Evolutionary conservation across 1,139 yeast species (phyloP), one percentile per base, ranked within the genome.

Genomic region (Geotrichum phurueaensis): DNA sequence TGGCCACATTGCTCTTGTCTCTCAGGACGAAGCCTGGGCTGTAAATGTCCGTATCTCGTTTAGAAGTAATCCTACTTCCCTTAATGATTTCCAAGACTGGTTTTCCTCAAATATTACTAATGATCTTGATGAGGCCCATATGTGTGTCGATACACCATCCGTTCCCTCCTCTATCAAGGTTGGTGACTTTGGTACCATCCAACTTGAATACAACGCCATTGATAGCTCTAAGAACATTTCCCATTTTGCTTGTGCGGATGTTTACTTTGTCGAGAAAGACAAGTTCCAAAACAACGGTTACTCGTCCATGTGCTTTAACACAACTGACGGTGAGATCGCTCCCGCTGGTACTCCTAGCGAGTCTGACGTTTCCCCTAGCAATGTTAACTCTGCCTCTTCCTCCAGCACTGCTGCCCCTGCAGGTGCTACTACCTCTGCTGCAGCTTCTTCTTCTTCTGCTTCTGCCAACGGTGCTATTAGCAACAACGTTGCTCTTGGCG

Each of bases 1-100:
- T 55, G 80, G 80, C 51, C 76, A 77, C 57, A 72, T 77, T 58
- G 76, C 79, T 13, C 70, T 77, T 57, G 77, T 77, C 53, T 76
- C 79, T 53, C 76, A 76, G 65, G 73, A 75, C 56, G 64, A 68
- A 56, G 68, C 76, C 2, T 76, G 77, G 75, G 69, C 71, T 51
- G 70, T 77, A 33, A 70, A 73, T 53, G 68, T 77, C 57, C 71
- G 73, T 58, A 76, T 77, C 64, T 73, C 79, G 27, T 76, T 76
- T 69, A 69, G 71, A 56, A 55, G 60, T 31, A 66, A 77, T 64
- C 79, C 80, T 59, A 71, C 71, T 5, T 61, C 72, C 12, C 74
- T 74, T 64, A 70, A 69, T 55, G 78, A 77, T 60, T 77, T 77
- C 64, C 74, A 74, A 48, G 73, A 70, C 53, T 75, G 75, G 75